Percentiles rank a stretch among this genome's conserved stretches.
Conservation (phyloP, 345 rosid genomes). For the Geranium rotundifolium region DNA sequence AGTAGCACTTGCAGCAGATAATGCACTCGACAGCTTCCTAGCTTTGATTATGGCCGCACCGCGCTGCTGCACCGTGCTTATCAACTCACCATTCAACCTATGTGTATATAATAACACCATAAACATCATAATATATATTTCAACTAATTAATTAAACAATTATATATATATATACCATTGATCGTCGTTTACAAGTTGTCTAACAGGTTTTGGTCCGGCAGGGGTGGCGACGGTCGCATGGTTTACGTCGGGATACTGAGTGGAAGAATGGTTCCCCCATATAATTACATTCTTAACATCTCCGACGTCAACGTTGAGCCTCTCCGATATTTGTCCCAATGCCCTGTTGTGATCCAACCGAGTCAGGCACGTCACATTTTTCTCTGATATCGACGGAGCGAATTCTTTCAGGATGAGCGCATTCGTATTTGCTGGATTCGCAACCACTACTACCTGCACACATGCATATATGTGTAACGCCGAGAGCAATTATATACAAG, state of each 20-base stretch:
- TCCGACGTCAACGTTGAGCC: slow-evolving; percentile 64
- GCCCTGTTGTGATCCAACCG: slow-evolving; percentile 99
- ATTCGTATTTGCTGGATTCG: slow-evolving; percentile 97
- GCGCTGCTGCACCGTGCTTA: slow-evolving; percentile 86
- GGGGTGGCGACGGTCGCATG: slow-evolving; percentile 64
- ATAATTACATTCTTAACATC: slow-evolving; percentile 91
- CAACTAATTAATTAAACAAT: no score
- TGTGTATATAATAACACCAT: no score
- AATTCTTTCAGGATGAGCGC: slow-evolving; percentile 95
- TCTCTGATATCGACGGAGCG: slow-evolving; percentile 92
- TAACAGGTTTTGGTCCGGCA: slow-evolving; percentile 40
- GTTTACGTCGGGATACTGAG: slow-evolving; percentile 97
- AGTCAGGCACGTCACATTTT: slow-evolving; percentile 87
- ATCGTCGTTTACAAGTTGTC: slow-evolving; percentile 78
- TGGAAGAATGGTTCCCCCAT: slow-evolving; percentile 98
- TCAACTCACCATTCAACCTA: slow-evolving; percentile 86
- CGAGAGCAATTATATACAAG: no score
- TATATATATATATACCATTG: slow-evolving; percentile 56
- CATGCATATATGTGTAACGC: no score
- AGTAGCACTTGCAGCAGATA: slow-evolving; percentile 97
- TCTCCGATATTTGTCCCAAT: slow-evolving; percentile 91
- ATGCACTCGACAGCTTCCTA: slow-evolving; percentile 85
- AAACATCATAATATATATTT: neutral
- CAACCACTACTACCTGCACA: slow-evolving; percentile 82
- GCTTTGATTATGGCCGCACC: slow-evolving; percentile 99